Conservation (phyloP, 2,329 filamentous ascomycete genomes). For the Shiraia sp. region DNA sequence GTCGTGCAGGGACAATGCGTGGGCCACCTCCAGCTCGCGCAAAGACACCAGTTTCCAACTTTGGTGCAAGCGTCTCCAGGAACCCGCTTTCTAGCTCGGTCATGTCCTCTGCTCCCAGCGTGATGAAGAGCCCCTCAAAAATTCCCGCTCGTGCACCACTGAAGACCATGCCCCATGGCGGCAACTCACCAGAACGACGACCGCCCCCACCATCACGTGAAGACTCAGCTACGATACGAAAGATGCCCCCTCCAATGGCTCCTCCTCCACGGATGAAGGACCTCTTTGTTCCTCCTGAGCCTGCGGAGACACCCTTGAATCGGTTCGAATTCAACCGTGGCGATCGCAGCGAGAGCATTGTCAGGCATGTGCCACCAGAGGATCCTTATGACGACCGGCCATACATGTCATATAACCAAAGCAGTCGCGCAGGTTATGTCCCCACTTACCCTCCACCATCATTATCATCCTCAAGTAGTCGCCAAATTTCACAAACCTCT, state of each 20-base stretch:
- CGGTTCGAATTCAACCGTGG: conserved; percentile 44
- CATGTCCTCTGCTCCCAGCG: conserved; percentile 31
- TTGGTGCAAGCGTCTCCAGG: conserved; percentile 40
- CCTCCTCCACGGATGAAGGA: conserved; percentile 92
- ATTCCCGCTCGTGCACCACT: conserved; percentile 73
- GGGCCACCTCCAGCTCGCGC: conserved; percentile 48
- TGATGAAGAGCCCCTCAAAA: conserved; percentile 63
- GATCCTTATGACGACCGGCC: conserved; percentile 75
- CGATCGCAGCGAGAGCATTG: conserved; percentile 61
- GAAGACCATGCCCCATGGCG: conserved; percentile 69
- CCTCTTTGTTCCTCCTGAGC: conserved; percentile 62
- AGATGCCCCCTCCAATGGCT: conserved; percentile 54
- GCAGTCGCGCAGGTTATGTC: conserved; percentile 30
- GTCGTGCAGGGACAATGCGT: conserved; percentile 46
- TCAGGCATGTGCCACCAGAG: conserved; percentile 69
- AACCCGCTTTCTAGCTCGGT: conserved; percentile 45
- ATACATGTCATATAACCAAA: conserved; percentile 40
- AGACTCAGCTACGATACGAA: conserved; percentile 36
- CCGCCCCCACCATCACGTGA: conserved; percentile 35
- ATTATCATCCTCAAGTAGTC: conserved; percentile 42
- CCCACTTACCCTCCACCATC: conserved; percentile 32
- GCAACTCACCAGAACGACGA: conserved; percentile 78
- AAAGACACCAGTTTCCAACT: conserved; percentile 48
- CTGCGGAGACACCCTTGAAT: conserved; percentile 50
- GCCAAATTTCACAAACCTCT: conserved; percentile 74